A percentile compares a stretch with the other conserved stretches of the same genome.
Evolutionary conservation across 2,329 filamentous ascomycete genomes (phyloP).

Genomic region (Waltergamsia citrina): DNA sequence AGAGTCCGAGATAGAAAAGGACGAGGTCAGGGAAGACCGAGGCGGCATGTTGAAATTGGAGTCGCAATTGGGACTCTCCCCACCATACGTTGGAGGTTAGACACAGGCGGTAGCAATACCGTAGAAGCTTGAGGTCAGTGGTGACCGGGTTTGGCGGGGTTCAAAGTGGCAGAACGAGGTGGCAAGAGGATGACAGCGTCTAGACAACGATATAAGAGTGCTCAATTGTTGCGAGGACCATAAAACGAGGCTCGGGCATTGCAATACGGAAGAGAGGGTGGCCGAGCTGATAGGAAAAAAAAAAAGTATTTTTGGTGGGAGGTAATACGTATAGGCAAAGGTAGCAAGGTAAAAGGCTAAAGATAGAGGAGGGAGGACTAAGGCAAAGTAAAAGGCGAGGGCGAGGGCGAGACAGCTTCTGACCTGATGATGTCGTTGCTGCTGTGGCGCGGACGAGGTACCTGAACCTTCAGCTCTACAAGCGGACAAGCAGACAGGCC

Average conservation of each 20-base stretch:
- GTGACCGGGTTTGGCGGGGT: constrained; percentile 1
- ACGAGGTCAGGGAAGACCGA: constrained; percentile 75
- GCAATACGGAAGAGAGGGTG: neutral
- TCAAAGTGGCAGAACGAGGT: too few species aligned
- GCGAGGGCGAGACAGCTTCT: neutral
- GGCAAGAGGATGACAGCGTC: too few species aligned
- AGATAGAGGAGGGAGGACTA: too few species aligned
- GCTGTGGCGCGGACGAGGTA: too few species aligned
- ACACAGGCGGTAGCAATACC: neutral
- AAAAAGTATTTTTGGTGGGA: too few species aligned
- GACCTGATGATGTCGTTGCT: neutral
- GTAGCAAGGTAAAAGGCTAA: too few species aligned
- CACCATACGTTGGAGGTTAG: constrained; percentile 37
- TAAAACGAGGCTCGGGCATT: neutral
- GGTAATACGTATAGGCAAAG: too few species aligned
- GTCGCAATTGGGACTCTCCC: too few species aligned
- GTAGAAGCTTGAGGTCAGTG: constrained; percentile 6
- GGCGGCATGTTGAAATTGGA: constrained; percentile 87
- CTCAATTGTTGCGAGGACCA: neutral
- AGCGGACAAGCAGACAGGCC: too few species aligned
- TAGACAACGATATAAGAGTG: neutral
- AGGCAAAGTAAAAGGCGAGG: neutral
- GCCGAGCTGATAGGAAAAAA: too few species aligned
- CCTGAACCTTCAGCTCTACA: too few species aligned
- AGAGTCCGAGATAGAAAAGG: constrained; percentile 84